These are phyloP conservation scores for Fagopyrum homotropicum DNA, from an alignment of 148 eudicot species.

Conservation along the genomic window DNA sequence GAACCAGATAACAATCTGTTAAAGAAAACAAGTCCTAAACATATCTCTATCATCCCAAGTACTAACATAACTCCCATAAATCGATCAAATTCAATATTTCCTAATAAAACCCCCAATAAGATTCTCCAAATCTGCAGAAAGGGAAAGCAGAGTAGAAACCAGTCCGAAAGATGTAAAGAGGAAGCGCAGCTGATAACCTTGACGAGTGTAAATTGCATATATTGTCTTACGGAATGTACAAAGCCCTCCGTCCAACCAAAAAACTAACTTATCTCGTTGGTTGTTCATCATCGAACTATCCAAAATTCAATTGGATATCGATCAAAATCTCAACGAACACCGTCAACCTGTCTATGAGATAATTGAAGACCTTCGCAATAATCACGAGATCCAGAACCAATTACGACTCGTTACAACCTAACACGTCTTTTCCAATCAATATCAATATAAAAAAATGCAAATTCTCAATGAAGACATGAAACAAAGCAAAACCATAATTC, in stretches of 20 bases:
- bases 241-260: background rate
- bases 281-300: background rate
- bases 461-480: background rate
- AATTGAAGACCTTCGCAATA: background rate
- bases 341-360: background rate
- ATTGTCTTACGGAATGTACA: background rate
- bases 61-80: background rate
- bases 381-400: slow-evolving; percentile 4
- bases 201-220: background rate
- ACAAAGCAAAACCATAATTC: background rate
- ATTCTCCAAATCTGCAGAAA: background rate
- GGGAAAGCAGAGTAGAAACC: background rate
- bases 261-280: background rate
- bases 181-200: background rate
- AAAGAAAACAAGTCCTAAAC: background rate
- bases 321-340: background rate
- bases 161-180: background rate
- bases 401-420: background rate
- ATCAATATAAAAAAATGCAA: background rate
- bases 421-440: background rate
- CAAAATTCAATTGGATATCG: background rate
- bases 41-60: background rate
- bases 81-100: background rate
- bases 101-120: background rate
- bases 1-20: background rate